Evolutionary conservation across 139 green algal genomes (phyloP).

Genomic region (Coelastrella sp.): DNA sequence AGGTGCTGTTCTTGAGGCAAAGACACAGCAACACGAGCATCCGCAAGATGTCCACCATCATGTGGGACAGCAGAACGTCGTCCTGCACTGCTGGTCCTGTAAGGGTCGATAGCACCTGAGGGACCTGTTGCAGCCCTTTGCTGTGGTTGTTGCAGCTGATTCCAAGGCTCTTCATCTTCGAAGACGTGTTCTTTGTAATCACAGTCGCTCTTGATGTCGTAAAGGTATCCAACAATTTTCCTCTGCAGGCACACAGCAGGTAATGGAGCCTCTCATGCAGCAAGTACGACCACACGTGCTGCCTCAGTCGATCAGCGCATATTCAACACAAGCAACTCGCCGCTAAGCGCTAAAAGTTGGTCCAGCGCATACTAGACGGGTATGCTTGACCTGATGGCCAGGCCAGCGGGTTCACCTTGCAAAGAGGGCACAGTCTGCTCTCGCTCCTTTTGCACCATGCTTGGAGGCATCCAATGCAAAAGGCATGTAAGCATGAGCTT

Average conservation of each 20-base stretch:
- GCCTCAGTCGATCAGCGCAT: too few relatives aligned
- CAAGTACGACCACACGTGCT: too few relatives aligned
- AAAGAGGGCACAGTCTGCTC: constrained; percentile 2
- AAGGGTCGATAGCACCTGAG: too few relatives aligned
- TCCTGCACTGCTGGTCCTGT: too few relatives aligned
- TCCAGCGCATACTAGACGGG: not conserved
- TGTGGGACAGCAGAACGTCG: too few relatives aligned
- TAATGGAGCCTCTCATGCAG: not conserved
- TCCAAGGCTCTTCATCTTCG: not conserved
- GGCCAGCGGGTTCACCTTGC: constrained; percentile 17
- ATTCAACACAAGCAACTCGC: too few relatives aligned
- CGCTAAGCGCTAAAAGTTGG: too few relatives aligned
- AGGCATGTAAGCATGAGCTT: not conserved
- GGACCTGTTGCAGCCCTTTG: not conserved
- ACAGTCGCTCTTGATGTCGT: constrained; percentile 21
- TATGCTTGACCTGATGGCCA: not conserved
- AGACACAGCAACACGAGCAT: too few relatives aligned
- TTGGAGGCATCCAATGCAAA: constrained; percentile 7
- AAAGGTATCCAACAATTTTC: constrained; percentile 13
- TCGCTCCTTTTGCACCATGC: constrained; percentile 25
- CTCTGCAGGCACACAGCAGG: constrained; percentile 4
- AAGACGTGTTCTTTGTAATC: constrained; percentile 32
- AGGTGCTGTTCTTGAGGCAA: too few relatives aligned
- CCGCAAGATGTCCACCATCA: too few relatives aligned
- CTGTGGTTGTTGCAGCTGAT: not conserved